Conservation (phyloP, 495 filamentous ascomycete species). For the Hypoxylon cercidicola region DNA sequence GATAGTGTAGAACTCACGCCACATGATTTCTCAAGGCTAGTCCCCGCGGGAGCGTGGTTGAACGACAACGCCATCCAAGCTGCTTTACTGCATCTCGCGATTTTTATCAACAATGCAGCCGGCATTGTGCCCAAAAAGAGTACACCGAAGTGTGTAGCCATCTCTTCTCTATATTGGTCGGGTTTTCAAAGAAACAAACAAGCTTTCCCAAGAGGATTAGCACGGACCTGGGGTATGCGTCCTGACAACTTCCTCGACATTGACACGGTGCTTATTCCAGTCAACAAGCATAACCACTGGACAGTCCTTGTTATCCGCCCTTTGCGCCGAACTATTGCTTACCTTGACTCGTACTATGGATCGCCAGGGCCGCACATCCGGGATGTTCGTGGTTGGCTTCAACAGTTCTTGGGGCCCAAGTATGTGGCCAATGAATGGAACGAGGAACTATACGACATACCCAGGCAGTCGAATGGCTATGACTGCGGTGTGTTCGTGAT, state of each 20-base stretch:
- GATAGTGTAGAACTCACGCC: conserved; percentile 66
- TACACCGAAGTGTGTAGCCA: conserved; percentile 72
- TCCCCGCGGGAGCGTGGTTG: conserved; percentile 70
- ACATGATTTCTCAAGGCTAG: conserved; percentile 71
- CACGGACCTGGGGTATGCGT: conserved; percentile 46
- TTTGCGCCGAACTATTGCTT: conserved; percentile 68
- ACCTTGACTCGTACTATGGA: conserved; percentile 75
- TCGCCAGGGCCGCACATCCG: conserved; percentile 36
- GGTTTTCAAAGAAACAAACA: conserved; percentile 62
- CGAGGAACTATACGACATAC: conserved; percentile 55
- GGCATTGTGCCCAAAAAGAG: conserved; percentile 56
- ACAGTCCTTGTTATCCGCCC: conserved; percentile 79
- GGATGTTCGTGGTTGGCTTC: conserved; percentile 61
- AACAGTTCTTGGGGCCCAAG: conserved; percentile 63
- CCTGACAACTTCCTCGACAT: conserved; percentile 54
- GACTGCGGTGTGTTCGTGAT: conserved; percentile 87
- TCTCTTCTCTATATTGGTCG: conserved; percentile 77
- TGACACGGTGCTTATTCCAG: conserved; percentile 60
- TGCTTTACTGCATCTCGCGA: conserved; percentile 69
- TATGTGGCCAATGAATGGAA: conserved; percentile 74
- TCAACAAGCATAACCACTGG: conserved; percentile 62
- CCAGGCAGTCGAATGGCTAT: conserved; percentile 72
- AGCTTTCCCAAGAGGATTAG: conserved; percentile 44
- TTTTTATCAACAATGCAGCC: conserved; percentile 64
- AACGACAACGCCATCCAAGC: conserved; percentile 86